These are phyloP conservation scores for Rhododendron simsii DNA, from an alignment of 148 eudicot species.

Conservation along the genomic window DNA sequence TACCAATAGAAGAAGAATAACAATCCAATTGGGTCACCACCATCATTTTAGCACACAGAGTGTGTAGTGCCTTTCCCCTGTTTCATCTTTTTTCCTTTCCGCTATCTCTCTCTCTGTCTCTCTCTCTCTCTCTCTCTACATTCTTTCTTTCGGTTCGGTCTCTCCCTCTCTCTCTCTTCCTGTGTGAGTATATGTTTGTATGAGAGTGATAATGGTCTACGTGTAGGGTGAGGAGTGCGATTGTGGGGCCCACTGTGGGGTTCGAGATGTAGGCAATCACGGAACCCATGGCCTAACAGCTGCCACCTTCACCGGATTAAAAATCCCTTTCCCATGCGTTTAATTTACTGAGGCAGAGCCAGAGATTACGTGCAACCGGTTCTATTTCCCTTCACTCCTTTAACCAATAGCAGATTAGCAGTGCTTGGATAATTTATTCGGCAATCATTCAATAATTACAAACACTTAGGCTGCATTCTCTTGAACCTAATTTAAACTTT, in stretches of 20 bases:
- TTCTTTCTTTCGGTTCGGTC: not conserved
- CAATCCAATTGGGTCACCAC: not conserved
- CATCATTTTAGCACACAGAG: not conserved
- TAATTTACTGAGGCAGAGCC: not conserved
- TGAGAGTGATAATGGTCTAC: not conserved
- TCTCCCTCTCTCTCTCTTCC: not conserved
- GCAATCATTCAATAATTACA: not conserved
- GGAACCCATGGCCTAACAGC: conserved; percentile 10
- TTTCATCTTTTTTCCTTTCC: not conserved
- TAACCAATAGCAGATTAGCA: not conserved
- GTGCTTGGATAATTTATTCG: not conserved
- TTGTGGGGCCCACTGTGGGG: not conserved
- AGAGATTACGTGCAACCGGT: not conserved
- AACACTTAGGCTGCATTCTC: too few species aligned
- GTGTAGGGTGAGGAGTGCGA: not conserved
- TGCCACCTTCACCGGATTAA: conserved; percentile 6
- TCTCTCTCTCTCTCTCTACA: not conserved
- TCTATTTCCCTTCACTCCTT: not conserved
- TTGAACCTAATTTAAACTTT: too few species aligned
- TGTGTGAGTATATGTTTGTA: not conserved
- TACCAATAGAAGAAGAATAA: not conserved
- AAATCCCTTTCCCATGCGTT: too few species aligned
- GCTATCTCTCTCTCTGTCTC: not conserved
- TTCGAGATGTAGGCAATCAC: conserved; percentile 9
- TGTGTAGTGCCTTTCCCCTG: not conserved